Evolutionary conservation across 768 basidiomycete genomes (phyloP).

Genomic region (Leucocoprinus sp.): DNA sequence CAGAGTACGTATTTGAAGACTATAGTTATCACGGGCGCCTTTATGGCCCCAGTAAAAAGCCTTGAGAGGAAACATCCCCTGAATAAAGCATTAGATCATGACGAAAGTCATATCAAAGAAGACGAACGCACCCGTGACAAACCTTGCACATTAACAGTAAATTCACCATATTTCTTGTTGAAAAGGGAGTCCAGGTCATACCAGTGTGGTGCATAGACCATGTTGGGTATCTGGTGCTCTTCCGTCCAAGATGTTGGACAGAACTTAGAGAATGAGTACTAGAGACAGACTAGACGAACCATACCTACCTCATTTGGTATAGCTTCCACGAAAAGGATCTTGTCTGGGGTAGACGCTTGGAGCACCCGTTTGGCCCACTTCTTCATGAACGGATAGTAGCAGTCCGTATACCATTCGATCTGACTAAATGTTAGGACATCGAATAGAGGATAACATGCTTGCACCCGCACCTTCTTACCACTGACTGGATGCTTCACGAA

Average conservation of each 20-base stretch:
- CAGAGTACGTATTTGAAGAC: conserved; percentile 73
- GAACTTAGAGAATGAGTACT: conserved; percentile 37
- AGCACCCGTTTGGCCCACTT: conserved; percentile 60
- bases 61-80: conserved; percentile 82
- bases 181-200: conserved; percentile 92
- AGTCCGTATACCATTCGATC: conserved; percentile 85
- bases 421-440: conserved; percentile 18
- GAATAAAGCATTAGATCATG: neutral
- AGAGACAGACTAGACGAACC: conserved; percentile 3
- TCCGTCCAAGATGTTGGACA: conserved; percentile 73
- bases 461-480: conserved; percentile 46
- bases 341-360: conserved; percentile 36
- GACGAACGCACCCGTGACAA: conserved; percentile 59
- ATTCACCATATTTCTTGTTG: conserved; percentile 72
- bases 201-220: conserved; percentile 34
- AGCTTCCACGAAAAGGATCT: conserved; percentile 70
- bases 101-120: neutral
- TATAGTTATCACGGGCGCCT: conserved; percentile 76
- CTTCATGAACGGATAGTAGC: conserved; percentile 70
- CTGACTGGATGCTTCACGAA: conserved; percentile 65
- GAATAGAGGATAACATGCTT: neutral
- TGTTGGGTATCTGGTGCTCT: conserved; percentile 32
- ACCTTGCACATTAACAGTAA: conserved; percentile 91
- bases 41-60: conserved; percentile 85
- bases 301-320: conserved; percentile 84